Conservation (phyloP, 331 rosid species). For the Telfairia occidentalis region DNA sequence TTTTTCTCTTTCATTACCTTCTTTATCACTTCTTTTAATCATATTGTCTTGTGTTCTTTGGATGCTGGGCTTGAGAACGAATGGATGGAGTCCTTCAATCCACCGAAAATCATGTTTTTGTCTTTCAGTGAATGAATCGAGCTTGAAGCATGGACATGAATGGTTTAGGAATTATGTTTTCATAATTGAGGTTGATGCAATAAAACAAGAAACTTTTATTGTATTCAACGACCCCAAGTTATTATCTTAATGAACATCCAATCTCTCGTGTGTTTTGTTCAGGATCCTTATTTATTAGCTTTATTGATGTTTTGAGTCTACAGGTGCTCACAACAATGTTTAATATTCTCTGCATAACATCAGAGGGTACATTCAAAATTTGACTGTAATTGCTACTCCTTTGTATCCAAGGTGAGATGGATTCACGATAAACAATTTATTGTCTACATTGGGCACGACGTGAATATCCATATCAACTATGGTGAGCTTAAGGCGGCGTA, state of each 20-base stretch:
- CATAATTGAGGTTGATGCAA: not conserved
- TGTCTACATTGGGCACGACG: not conserved
- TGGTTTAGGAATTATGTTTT: not conserved
- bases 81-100: not conserved
- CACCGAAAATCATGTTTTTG: not conserved
- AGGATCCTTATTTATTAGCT: not conserved
- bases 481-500: conserved; percentile 97
- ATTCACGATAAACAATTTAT: conserved; percentile 1
- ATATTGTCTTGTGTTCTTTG: not conserved
- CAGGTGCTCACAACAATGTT: not conserved
- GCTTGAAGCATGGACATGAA: not conserved
- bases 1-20: not conserved
- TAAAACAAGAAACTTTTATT: not conserved
- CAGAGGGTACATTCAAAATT: not conserved
- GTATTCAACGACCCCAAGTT: not conserved
- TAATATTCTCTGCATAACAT: not conserved
- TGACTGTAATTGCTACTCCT: not conserved
- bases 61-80: not conserved
- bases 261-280: not conserved
- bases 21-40: not conserved
- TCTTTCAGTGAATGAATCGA: not conserved
- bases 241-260: not conserved
- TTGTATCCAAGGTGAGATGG: not conserved
- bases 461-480: conserved; percentile 21
- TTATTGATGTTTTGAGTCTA: not conserved